Conservation (phyloP, 495 filamentous ascomycete genomes). For the Letharia lupina region DNA sequence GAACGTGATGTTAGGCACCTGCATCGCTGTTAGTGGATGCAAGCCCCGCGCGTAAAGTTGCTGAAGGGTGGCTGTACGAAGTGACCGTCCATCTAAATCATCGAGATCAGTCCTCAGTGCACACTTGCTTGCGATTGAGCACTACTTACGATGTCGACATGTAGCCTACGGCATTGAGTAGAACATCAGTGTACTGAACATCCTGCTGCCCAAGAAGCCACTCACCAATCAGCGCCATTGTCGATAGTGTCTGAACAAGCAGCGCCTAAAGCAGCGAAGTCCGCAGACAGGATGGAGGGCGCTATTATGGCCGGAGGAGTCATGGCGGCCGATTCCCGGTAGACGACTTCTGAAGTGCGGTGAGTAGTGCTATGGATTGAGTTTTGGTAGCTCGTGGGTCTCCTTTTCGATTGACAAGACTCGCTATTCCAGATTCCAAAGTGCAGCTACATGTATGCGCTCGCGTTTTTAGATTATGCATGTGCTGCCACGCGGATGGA, state of each 20-base stretch:
- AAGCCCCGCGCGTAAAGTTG: neutral
- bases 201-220: conserved; percentile 20
- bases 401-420: neutral
- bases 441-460: neutral
- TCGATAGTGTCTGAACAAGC: conserved; percentile 77
- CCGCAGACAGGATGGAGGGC: conserved; percentile 91
- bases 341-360: neutral
- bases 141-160: conserved; percentile 35
- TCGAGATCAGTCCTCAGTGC: conserved; percentile 6
- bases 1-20: conserved; percentile 89
- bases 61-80: conserved; percentile 43
- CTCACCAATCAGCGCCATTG: conserved; percentile 67
- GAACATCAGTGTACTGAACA: neutral
- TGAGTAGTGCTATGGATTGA: neutral
- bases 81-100: conserved; percentile 77
- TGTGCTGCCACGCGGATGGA: neutral
- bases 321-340: conserved; percentile 43
- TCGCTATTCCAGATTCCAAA: neutral
- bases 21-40: neutral
- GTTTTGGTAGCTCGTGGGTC: neutral
- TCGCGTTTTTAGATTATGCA: neutral
- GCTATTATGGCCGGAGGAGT: conserved; percentile 87
- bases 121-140: neutral
- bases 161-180: conserved; percentile 34
- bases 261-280: conserved; percentile 79